A percentile compares a stretch with the other conserved stretches of the same genome.
phyloP scores from a whole-genome alignment of 495 filamentous ascomycete genomes.

The Hypomontagnella monticulosa region DNA sequence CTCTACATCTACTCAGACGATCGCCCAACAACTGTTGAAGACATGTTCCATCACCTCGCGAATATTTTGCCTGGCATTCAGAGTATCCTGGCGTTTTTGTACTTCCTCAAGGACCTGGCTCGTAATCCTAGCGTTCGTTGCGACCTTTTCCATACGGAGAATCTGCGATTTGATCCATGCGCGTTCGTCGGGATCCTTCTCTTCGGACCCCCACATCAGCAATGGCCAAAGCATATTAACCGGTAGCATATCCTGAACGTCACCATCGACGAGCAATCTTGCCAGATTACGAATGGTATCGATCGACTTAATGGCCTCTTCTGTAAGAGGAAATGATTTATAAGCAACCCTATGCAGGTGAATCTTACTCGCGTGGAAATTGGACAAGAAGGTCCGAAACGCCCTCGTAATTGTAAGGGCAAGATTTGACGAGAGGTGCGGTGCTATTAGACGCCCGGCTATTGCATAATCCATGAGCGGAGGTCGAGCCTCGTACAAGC shows the following conservation, averaged over 20 bases:
- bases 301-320: conserved; percentile 48
- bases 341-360: conserved; percentile 57
- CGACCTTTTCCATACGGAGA: conserved; percentile 51
- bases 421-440: conserved; percentile 50
- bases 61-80: conserved; percentile 53
- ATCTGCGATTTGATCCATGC: conserved; percentile 53
- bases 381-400: conserved; percentile 54
- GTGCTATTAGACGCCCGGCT: conserved; percentile 49
- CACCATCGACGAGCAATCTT: conserved; percentile 40
- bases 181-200: conserved; percentile 49
- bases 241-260: conserved; percentile 46
- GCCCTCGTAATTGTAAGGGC: conserved; percentile 50
- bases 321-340: conserved; percentile 51
- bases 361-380: conserved; percentile 54
- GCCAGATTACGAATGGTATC: conserved; percentile 49
- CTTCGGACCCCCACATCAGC: conserved; percentile 56
- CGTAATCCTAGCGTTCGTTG: conserved; percentile 52
- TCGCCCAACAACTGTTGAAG: conserved; percentile 36
- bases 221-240: conserved; percentile 56
- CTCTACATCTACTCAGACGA: conserved; percentile 12
- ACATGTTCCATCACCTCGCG: conserved; percentile 50
- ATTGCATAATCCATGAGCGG: conserved; percentile 56
- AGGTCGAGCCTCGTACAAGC: conserved; percentile 51
- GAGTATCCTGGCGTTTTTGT: conserved; percentile 51
- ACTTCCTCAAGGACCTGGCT: conserved; percentile 54